Evolutionary conservation across 176 grass and related monocot genomes (phyloP), one percentile per base, ranked within the genome.

Genomic region (Musa itinerans): DNA sequence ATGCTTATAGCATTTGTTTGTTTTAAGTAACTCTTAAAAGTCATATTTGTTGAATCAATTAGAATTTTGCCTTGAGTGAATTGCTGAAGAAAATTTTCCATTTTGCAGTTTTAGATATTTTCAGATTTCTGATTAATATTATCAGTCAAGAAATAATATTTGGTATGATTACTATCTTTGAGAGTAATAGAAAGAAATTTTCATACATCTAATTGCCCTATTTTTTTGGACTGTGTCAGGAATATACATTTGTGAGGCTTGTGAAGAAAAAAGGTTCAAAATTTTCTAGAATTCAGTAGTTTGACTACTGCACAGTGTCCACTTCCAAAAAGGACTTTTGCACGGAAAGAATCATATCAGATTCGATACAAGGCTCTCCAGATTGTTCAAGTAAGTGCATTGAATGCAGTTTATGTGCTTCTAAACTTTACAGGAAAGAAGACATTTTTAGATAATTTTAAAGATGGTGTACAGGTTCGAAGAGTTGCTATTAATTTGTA

Each of bases 401-500:
- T 43, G 4, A 6, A 43, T 43, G 34, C 34, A 43, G 34, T 43
- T 43, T 43, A 43, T 43, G 34, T 43, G 34, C 34, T 43, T 43
- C 34, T 43, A 43, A 43, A 43, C 34, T 43, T 43, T 43, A 43
- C 34, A 43, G 0, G 0, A 43, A 34, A 43, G 3, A 43, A 43
- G 34, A 43, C 34, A 43, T 4, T 70, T 70, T 34, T 19, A 34
- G 17, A 49, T 19, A n/a, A 52, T 48, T 9, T 51, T 16, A 48
- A 20, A 5, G 43, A 34, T 2, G 2, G 25, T 79, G 27, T 76
- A 9, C 80, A 89, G 85, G 83, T 68, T 71, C 66, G 50, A 73
- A 68, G 11, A 69, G 11, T 71, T 61, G 3, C 10, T 65, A 52
- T 29, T 49, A 50, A 55, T 82, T 53, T 43, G 4, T 8, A 80